Evolutionary conservation across 129 eudicot genomes (phyloP).

Genomic region (Glebionis coronaria): DNA sequence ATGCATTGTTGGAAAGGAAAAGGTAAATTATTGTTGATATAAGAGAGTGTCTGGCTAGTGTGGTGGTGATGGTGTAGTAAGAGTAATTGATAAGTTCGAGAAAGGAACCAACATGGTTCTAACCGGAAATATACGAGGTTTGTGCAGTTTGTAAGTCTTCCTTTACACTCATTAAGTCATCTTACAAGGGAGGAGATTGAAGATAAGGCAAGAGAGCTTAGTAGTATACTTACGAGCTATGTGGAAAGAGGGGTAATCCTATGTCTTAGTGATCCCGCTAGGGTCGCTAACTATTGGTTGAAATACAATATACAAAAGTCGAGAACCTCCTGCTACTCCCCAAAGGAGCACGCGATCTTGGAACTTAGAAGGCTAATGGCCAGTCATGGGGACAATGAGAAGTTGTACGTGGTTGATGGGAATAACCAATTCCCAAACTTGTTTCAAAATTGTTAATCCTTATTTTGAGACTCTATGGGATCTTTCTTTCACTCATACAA

Average conservation of each 20-base stretch:
- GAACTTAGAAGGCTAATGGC: conserved; percentile 51
- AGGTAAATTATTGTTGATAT: conserved; percentile 44
- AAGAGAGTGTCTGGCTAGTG: conserved; percentile 42
- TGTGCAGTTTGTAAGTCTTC: conserved; percentile 63
- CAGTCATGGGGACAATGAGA: conserved; percentile 38
- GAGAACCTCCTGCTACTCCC: conserved; percentile 34
- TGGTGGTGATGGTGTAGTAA: conserved; percentile 44
- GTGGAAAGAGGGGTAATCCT: conserved; percentile 53
- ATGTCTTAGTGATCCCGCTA: conserved; percentile 62
- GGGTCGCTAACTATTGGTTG: conserved; percentile 74
- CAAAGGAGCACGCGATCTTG: conserved; percentile 61
- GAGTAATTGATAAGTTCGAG: conserved; percentile 51
- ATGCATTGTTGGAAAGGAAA: conserved; percentile 47
- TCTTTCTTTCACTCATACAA: conserved; percentile 51
- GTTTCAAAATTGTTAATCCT: conserved; percentile 52
- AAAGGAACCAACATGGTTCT: conserved; percentile 37
- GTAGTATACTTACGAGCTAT: conserved; percentile 44
- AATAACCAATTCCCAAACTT: too few relatives aligned
- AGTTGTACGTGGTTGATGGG: too few relatives aligned
- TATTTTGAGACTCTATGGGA: conserved; percentile 63
- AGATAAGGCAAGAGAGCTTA: conserved; percentile 51
- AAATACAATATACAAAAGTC: conserved; percentile 38
- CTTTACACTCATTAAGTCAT: conserved; percentile 42
- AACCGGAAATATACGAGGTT: conserved; percentile 31
- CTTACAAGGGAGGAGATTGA: conserved; percentile 54